phyloP scores from a whole-genome alignment of 164 flowering plant species.

The Nymphaea colorata region DNA sequence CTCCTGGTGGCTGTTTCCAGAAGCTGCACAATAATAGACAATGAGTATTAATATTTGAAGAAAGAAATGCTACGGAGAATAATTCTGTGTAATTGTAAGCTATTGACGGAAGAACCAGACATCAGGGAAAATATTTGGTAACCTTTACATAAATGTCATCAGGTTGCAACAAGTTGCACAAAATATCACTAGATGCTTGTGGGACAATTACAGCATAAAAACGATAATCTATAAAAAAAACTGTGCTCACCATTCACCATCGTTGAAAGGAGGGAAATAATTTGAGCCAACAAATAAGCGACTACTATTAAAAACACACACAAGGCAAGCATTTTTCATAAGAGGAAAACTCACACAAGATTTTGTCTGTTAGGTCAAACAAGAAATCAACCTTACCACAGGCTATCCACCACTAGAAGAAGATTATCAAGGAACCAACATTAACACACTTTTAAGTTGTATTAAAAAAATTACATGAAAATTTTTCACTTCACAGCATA shows the following conservation, averaged over 20 bases:
- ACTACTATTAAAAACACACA: not conserved
- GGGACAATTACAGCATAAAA: not conserved
- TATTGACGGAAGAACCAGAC: slow-evolving; percentile 1
- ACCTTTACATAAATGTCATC: not conserved
- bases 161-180: not conserved
- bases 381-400: too few species aligned
- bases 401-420: not conserved
- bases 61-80: not conserved
- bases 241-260: not conserved
- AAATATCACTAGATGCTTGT: not conserved
- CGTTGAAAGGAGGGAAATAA: too few species aligned
- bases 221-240: too few species aligned
- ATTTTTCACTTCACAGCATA: too few species aligned
- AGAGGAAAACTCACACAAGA: not conserved
- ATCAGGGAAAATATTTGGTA: not conserved
- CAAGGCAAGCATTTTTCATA: not conserved
- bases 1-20: slow-evolving; percentile 58
- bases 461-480: too few species aligned
- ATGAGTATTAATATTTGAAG: not conserved
- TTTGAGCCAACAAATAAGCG: too few species aligned
- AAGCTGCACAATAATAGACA: slow-evolving; percentile 34
- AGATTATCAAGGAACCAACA: not conserved
- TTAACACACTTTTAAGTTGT: too few species aligned
- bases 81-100: not conserved
- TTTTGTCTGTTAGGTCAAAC: too few species aligned